Evolutionary conservation across 306 rosid genomes (phyloP), one percentile per base, ranked within the genome.

Genomic region (Luffa aegyptiaca): DNA sequence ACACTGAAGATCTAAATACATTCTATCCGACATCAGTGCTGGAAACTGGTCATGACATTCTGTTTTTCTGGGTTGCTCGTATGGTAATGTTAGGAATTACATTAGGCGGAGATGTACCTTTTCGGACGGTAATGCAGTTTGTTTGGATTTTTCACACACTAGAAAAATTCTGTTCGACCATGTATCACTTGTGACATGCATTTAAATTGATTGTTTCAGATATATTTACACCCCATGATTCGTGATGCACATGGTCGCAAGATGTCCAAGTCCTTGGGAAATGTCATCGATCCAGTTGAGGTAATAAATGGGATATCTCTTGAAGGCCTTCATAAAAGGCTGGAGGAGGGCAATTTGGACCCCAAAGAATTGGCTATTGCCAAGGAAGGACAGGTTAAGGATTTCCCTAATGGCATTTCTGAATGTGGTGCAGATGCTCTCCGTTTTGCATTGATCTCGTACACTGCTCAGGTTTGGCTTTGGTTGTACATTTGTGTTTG

Each of bases 161-260:
- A 51, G 20, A n/a, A 75, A 13, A 49, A 6, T 37, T 33, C 6
- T 5, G 33, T 35, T 8, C 10, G 2, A 76, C 13, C 12, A 7
- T 49, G 21, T 51, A 49, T 42, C 53, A 59, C 31, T 46, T 26
- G 57, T 59, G 61, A 79, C 61, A 12, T 62, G 58, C 58, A 55
- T 75, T n/a, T 66, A 70, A 81, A 82, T 52, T 57, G 56, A 58
- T 39, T 82, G 82, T 73, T 73, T 35, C 89, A 95, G 99, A 85
- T 93, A 83, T 93, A 95, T 90, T 87, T 95, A 85, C 99, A 95
- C 83, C 98, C 97, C n/a, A 91, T 93, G 98, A 83, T 91, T 83
- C 99, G 98, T 46, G 99, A 95, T 90, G 99, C 99, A 21, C 99
- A 90, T 84, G 99, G 97, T 18, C 98, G 97, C 78, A 93, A 95